Evolutionary conservation across 2,329 filamentous ascomycete species (phyloP).

Genomic region (Cordyceps javanica): DNA sequence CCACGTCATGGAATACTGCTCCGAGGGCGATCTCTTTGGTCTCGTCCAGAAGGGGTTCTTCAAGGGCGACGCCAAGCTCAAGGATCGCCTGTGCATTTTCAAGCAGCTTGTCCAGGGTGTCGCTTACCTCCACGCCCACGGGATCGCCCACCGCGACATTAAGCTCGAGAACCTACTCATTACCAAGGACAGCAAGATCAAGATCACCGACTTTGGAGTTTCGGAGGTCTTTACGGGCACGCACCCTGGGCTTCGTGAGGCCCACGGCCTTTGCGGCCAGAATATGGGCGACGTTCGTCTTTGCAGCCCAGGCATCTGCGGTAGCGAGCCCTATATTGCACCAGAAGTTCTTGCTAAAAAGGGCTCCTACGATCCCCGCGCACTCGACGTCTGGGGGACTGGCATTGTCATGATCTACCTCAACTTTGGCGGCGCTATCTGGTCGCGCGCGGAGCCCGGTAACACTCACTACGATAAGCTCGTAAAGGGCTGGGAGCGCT

Average conservation of each 20-base stretch:
- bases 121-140: conserved; percentile 73
- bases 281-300: conserved; percentile 65
- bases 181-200: conserved; percentile 71
- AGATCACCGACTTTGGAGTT: conserved; percentile 88
- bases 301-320: conserved; percentile 75
- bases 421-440: conserved; percentile 65
- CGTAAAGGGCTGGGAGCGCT: conserved; percentile 61
- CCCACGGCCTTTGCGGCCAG: conserved; percentile 66
- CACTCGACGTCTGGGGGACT: conserved; percentile 80
- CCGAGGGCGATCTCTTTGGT: conserved; percentile 71
- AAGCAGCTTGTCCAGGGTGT: conserved; percentile 83
- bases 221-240: conserved; percentile 79
- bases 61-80: conserved; percentile 53
- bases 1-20: conserved; percentile 90
- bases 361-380: conserved; percentile 62
- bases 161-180: conserved; percentile 84
- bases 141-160: conserved; percentile 85
- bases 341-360: conserved; percentile 74
- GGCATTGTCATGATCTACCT: conserved; percentile 79
- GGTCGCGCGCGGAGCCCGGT: conserved; percentile 59
- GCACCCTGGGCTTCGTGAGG: conserved; percentile 70
- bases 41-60: conserved; percentile 69
- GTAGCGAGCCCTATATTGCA: conserved; percentile 79
- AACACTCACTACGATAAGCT: conserved; percentile 59
- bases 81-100: conserved; percentile 76